These are phyloP conservation scores for Globisporangium canariense DNA, from an alignment of 352 stramenopile genomes.

Conservation along the genomic window DNA sequence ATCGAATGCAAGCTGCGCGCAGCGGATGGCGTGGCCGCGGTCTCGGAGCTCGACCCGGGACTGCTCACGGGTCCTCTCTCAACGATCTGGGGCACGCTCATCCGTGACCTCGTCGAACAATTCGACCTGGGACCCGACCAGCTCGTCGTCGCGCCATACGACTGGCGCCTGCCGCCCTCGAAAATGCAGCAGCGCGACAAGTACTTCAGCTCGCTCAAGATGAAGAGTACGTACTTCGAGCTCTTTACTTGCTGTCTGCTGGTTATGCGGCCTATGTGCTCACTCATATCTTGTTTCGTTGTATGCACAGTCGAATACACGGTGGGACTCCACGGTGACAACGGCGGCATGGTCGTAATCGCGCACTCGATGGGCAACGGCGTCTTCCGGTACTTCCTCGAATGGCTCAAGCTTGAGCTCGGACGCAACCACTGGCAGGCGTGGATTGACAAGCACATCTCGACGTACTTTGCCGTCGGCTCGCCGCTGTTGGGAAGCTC, in stretches of 20 bases:
- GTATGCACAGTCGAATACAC: slow-evolving; percentile 52
- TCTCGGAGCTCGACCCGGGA: slow-evolving; percentile 72
- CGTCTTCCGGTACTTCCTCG: slow-evolving; percentile 80
- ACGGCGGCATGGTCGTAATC: slow-evolving; percentile 63
- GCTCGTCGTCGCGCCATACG: slow-evolving; percentile 71
- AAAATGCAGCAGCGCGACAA: slow-evolving; percentile 71
- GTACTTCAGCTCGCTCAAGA: slow-evolving; percentile 70
- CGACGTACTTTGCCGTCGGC: slow-evolving; percentile 72
- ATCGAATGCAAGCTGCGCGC: slow-evolving; percentile 73
- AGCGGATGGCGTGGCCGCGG: slow-evolving; percentile 47
- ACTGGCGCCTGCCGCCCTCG: slow-evolving; percentile 75
- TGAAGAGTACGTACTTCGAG: slow-evolving; percentile 45
- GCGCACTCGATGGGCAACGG: slow-evolving; percentile 82
- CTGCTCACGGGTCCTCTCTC: slow-evolving; percentile 73
- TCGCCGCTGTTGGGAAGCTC: slow-evolving; percentile 68
- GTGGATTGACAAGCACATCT: slow-evolving; percentile 77
- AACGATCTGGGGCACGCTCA: slow-evolving; percentile 65
- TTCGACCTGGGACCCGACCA: slow-evolving; percentile 67
- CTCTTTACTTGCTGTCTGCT: neutral
- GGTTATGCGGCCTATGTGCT: neutral
- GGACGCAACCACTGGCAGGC: slow-evolving; percentile 63
- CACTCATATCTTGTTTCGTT: neutral
- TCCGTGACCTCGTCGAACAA: slow-evolving; percentile 62
- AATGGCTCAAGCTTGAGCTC: slow-evolving; percentile 76
- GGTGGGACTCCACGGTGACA: slow-evolving; percentile 41